These are phyloP conservation scores for Leccinum subgranulosum DNA, from an alignment of 768 basidiomycete genomes.

Conservation along the genomic window DNA sequence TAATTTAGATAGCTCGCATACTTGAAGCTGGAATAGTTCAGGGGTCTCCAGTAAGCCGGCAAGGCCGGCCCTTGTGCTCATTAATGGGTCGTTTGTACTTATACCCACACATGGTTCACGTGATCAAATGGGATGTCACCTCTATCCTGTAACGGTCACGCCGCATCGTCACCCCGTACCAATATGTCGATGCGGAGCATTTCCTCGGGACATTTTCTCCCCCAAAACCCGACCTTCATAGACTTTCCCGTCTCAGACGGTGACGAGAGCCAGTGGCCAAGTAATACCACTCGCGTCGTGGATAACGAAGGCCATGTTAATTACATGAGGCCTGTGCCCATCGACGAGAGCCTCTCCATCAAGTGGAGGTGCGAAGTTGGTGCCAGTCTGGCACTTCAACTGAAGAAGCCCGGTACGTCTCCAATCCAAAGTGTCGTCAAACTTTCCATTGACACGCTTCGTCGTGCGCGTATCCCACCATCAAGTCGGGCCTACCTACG, in stretches of 20 bases:
- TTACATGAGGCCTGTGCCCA: constrained; percentile 54
- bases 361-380: constrained; percentile 56
- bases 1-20: too few species aligned
- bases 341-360: constrained; percentile 49
- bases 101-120: too few species aligned
- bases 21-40: too few species aligned
- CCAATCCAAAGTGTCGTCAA: not conserved
- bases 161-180: constrained; percentile 3
- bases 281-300: constrained; percentile 48
- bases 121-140: not conserved
- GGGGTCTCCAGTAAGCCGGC: too few species aligned
- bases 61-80: too few species aligned
- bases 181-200: constrained; percentile 21
- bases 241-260: constrained; percentile 67
- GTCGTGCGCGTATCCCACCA: not conserved
- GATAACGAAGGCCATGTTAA: constrained; percentile 68
- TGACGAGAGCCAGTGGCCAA: constrained; percentile 49
- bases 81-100: not conserved
- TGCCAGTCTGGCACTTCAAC: constrained; percentile 37
- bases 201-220: constrained; percentile 33
- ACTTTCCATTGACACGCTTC: not conserved
- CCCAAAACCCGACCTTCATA: constrained; percentile 51
- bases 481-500: constrained; percentile 45
- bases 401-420: constrained; percentile 51
- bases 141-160: not conserved